Base-by-base conservation (phyloP, 2,329 filamentous ascomycete genomes). In the Fusarium fujikuroi region DNA sequence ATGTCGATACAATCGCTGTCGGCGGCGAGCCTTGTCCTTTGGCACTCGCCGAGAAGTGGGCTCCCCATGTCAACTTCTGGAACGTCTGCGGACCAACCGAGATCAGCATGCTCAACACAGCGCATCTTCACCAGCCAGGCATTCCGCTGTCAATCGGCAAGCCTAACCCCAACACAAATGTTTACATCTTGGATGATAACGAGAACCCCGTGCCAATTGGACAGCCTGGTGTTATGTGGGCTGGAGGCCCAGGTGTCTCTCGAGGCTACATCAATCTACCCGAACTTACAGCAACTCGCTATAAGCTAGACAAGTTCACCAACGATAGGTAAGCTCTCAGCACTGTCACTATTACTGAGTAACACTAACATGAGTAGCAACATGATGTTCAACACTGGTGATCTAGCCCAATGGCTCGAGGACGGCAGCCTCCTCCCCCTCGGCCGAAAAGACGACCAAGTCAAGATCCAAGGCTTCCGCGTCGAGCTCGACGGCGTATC, bases 161-260 rank as follows among this genome's bases (percentile, higher is more conserved):
- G n/a, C 70, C 70, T 0, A 86, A 87, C 2, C 87, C 88, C 7
- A 90, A 90, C 77, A 90, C 71, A 1, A 76, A 66, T 1, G 85
- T 89, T 7, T 89, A 89, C 63, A 83, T 90, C 21, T 77, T 90
- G 23, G 86, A 88, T 58, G 84, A 87, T 7, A 75, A 85, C 9
- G 67, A 78, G 16, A 76, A 81, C 37, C 86, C 85, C 2, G 85
- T 87, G 3, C 75, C 79, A 3, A 78, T 86, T 8, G 88, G 88
- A 3, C 75, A 83, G 59, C 80, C 86, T 1, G 88, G 88, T 9
- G 77, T 84, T 6, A 88, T 90, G 84, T 90, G 88, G 87, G 87
- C 87, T 12, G 88, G 70, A 0, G 70, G 70, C 8, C 46, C n/a
- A 2, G 66, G 70, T 28, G 70, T 73, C 3, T 71, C 70, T 2